Conservation (phyloP, 306 rosid species). For the Dalbergia cultrata region DNA sequence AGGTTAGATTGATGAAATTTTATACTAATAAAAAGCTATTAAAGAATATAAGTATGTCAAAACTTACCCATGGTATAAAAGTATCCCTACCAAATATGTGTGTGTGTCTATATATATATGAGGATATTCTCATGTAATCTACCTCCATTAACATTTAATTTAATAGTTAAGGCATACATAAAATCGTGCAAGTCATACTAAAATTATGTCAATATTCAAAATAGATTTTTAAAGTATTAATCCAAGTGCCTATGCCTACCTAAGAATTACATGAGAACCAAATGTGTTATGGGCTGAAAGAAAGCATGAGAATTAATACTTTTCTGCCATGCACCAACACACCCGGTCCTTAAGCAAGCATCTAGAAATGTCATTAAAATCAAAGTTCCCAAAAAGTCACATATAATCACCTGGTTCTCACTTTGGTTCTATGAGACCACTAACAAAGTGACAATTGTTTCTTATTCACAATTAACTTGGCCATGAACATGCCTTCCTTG, state of each 20-base stretch:
- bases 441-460: slow-evolving; percentile 28
- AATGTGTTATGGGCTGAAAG: background rate
- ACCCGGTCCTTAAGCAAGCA: slow-evolving; percentile 58
- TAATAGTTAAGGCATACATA: too few species aligned
- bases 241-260: background rate
- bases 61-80: too few species aligned
- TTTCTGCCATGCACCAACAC: slow-evolving; percentile 45
- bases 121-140: too few species aligned
- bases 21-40: too few species aligned
- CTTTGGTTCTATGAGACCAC: slow-evolving; percentile 37
- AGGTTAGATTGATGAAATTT: too few species aligned
- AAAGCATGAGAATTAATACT: slow-evolving; percentile 48
- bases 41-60: too few species aligned
- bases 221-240: too few species aligned
- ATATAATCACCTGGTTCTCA: slow-evolving; percentile 17
- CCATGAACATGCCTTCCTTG: slow-evolving; percentile 27
- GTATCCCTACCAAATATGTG: too few species aligned
- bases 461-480: background rate
- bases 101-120: too few species aligned
- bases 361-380: slow-evolving; percentile 49
- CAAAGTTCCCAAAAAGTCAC: slow-evolving; percentile 46
- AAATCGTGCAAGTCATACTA: too few species aligned
- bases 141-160: too few species aligned
- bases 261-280: background rate
- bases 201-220: too few species aligned